These are phyloP conservation scores for Sordaria brevicollis DNA, from an alignment of 495 filamentous ascomycete genomes.

Conservation along the genomic window DNA sequence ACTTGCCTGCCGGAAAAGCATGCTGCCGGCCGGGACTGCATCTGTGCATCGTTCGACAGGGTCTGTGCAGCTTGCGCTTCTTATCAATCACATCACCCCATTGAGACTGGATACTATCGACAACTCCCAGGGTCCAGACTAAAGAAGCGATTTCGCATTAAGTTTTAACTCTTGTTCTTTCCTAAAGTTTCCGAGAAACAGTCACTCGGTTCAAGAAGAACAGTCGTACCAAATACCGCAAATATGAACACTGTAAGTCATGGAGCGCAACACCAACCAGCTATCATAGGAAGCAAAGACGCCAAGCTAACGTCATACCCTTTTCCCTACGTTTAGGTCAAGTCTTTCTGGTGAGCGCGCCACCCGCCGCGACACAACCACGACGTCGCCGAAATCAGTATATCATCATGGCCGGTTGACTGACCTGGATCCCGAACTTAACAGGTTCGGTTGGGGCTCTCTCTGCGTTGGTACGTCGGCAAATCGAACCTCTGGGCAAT, in stretches of 20 bases:
- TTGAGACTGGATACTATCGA: not conserved
- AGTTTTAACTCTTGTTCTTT: not conserved
- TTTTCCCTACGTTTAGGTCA: slow-evolving; percentile 29
- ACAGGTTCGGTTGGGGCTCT: slow-evolving; percentile 75
- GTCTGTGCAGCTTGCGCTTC: slow-evolving; percentile 4
- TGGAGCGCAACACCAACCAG: not conserved
- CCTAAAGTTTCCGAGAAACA: not conserved
- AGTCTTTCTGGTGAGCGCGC: slow-evolving; percentile 48
- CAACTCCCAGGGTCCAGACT: not conserved
- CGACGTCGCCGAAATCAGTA: not conserved
- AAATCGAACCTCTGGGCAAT: not conserved
- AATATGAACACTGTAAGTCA: slow-evolving; percentile 21
- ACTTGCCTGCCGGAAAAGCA: not conserved
- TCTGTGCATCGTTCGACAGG: not conserved
- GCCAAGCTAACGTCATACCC: slow-evolving; percentile 11
- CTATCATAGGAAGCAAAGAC: not conserved
- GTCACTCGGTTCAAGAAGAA: not conserved
- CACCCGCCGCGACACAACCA: not conserved
- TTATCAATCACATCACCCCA: slow-evolving; percentile 23
- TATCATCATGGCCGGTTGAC: not conserved
- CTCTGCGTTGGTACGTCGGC: slow-evolving; percentile 61
- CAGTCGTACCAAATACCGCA: not conserved
- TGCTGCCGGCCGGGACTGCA: not conserved
- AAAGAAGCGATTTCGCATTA: not conserved
- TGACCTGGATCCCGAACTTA: not conserved